Percentiles rank a stretch among this genome's conserved stretches.
These are phyloP conservation scores for Ophiostoma sp. DNA, from an alignment of 2,329 filamentous ascomycete genomes.

Conservation along the genomic window DNA sequence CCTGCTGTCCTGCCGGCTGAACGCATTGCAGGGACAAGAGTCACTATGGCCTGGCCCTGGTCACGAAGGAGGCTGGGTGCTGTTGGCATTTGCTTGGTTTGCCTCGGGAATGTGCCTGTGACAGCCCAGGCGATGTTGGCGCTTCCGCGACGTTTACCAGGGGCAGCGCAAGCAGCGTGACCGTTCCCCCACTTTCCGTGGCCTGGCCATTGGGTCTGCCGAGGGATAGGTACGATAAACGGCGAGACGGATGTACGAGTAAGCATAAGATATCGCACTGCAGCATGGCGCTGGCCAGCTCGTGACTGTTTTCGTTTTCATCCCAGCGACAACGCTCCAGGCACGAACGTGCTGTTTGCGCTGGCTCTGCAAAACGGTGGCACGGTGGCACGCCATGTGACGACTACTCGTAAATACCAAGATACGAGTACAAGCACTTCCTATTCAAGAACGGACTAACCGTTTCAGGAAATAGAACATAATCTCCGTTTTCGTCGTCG, in stretches of 20 bases:
- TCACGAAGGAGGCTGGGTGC: not conserved
- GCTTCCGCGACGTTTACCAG: not conserved
- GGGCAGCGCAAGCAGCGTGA: not conserved
- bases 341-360: conserved; percentile 2
- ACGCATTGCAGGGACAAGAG: not conserved
- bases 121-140: not conserved
- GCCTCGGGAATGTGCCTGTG: conserved; percentile 7
- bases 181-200: not conserved
- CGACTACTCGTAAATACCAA: not conserved
- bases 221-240: not conserved
- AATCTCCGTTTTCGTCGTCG: conserved; percentile 9
- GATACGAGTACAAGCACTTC: not conserved
- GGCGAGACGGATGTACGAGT: not conserved
- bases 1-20: not conserved
- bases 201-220: conserved; percentile 5
- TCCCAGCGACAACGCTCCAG: not conserved
- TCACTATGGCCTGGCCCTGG: not conserved
- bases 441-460: not conserved
- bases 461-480: not conserved
- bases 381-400: not conserved
- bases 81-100: not conserved
- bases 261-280: too few relatives aligned
- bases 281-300: not conserved
- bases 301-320: conserved; percentile 1
- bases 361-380: conserved; percentile 7